Percentiles rank a stretch among this genome's conserved stretches.
phyloP scores from a whole-genome alignment of 257 asterid genomes.

The Nicotiana tomentosiformis region DNA sequence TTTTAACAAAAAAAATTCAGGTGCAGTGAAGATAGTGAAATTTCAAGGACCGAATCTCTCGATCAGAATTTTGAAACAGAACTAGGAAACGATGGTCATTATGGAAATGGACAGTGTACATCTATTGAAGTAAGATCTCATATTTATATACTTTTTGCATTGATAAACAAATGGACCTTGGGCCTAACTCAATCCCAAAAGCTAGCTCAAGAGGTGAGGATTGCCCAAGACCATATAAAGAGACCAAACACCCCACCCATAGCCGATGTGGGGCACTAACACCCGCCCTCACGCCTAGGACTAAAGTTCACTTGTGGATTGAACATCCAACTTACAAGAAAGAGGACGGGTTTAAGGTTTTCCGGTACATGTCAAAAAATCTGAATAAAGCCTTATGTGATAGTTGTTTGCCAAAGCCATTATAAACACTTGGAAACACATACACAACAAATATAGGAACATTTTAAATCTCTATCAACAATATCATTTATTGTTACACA shows the following conservation, averaged over 20 bases:
- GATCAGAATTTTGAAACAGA: constrained; percentile 37
- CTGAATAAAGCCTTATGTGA: background rate
- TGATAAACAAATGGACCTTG: too few relatives aligned
- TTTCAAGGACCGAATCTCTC: constrained; percentile 25
- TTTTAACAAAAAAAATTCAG: constrained; percentile 30
- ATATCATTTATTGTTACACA: background rate
- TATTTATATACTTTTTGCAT: background rate
- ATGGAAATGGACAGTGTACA: constrained; percentile 24
- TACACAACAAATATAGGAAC: background rate
- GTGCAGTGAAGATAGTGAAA: constrained; percentile 45
- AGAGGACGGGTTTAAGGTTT: background rate
- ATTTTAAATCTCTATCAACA: background rate
- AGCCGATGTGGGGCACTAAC: too few relatives aligned
- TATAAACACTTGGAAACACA: background rate
- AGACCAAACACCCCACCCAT: too few relatives aligned
- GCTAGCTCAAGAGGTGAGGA: too few relatives aligned
- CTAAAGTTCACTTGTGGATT: background rate
- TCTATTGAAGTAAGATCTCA: constrained; percentile 64
- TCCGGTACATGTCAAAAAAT: background rate
- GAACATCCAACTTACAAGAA: background rate
- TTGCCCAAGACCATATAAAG: too few relatives aligned
- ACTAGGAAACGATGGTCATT: constrained; percentile 21
- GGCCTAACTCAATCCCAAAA: too few relatives aligned
- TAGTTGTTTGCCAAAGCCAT: background rate
- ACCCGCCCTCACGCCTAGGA: too few relatives aligned